Base-by-base conservation (phyloP, 2,329 filamentous ascomycete species). In the Penicillium psychrosexuale region DNA sequence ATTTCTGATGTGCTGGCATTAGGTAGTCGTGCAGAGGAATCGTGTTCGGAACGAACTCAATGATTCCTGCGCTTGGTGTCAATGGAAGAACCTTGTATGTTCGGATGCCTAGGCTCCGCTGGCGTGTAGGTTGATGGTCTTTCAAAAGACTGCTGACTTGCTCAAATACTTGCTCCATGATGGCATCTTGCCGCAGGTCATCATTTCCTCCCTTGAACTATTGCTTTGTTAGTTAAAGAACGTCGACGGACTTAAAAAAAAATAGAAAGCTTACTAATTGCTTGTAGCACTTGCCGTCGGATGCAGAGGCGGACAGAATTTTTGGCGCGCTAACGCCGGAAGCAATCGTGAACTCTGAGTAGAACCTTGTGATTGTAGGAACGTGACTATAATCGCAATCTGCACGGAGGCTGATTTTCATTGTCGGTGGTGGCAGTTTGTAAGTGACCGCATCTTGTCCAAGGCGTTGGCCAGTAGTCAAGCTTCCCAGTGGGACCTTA, bases 121-220 rank as follows among this genome's bases (percentile, higher is more conserved):
- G 91, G 37, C 91, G 88, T 2, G 94, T 97, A 12, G 87, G 83
- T 52, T 90, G 87, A 71, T 97, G 91, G 46, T 90, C 87, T 69
- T 90, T 89, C 27, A 99, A 79, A 22, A 99, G 83, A 48, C 90
- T 89, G 55, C 91, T 97, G 22, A 97, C 94, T 73, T 96, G 91
- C 55, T 92, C 90, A 71, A 99, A 99, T 1, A 99, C 94, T 74
- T 99, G 94, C 73, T 99, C 95, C 95, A 99, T 99, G 78, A 86
- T 99, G 42, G 93, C 91, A 68, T 99, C 94, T 76, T 99, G 94
- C 8, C 95, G 89, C 12, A 99, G 82, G 69, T 99, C 93, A 71
- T 99, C 94, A 68, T 93, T 93, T 17, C 94, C 92, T 59, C 91
- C 91, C 79, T 99, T 99, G 69, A 96, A 86, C 80, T 85, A 60